Conservation (phyloP, 805 yeast species). For the Yamadazyma paraphyllophila region DNA sequence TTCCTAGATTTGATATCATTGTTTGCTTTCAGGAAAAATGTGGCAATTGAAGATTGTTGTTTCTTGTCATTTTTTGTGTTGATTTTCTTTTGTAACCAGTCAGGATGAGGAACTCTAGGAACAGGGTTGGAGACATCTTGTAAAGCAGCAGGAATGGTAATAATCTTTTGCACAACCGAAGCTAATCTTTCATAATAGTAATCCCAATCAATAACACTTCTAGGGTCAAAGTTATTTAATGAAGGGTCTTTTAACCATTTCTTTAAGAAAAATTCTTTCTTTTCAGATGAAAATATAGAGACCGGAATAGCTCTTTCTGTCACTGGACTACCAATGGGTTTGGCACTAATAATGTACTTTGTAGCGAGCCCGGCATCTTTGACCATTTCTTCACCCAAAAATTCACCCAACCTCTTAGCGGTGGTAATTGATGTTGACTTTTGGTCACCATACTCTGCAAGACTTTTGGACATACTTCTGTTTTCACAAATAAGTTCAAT, state of each 20-base stretch:
- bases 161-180: constrained; percentile 89
- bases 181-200: constrained; percentile 89
- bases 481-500: constrained; percentile 95
- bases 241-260: constrained; percentile 85
- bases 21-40: constrained; percentile 51
- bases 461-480: constrained; percentile 88
- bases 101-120: constrained; percentile 91
- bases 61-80: constrained; percentile 58
- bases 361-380: constrained; percentile 95
- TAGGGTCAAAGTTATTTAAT: constrained; percentile 77
- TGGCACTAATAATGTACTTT: constrained; percentile 83
- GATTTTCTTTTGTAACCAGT: constrained; percentile 77
- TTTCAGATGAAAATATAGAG: constrained; percentile 89
- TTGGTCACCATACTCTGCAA: constrained; percentile 84
- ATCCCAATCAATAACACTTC: constrained; percentile 88
- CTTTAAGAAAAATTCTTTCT: constrained; percentile 70
- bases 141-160: constrained; percentile 95
- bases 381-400: constrained; percentile 93
- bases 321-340: constrained; percentile 83
- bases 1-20: constrained; percentile 30
- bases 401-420: constrained; percentile 89
- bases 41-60: constrained; percentile 65
- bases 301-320: constrained; percentile 97
- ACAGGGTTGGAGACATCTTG: constrained; percentile 89
- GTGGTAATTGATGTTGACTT: constrained; percentile 96